These are phyloP conservation scores for Talaromyces trachyspermus DNA, from an alignment of 495 filamentous ascomycete species.

Conservation along the genomic window DNA sequence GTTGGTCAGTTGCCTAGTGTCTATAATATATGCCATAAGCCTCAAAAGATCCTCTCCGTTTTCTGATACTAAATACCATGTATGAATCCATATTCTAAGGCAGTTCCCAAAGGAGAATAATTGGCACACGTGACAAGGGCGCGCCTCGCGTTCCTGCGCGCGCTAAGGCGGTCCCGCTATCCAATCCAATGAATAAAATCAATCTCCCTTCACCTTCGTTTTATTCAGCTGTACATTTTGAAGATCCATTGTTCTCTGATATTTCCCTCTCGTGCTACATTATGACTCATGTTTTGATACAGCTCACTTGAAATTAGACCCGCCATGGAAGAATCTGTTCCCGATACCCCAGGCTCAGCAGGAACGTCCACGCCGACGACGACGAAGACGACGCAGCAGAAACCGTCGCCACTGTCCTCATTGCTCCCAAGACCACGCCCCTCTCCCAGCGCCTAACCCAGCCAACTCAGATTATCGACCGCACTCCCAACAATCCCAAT, in stretches of 20 bases:
- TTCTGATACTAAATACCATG: no score
- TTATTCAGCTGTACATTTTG: no score
- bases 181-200: no score
- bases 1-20: no score
- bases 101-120: background rate
- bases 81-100: no score
- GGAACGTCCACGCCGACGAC: constrained; percentile 27
- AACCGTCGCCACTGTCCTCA: constrained; percentile 54
- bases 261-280: background rate
- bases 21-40: no score
- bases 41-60: no score
- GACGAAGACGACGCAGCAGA: constrained; percentile 46
- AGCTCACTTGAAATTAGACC: background rate
- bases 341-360: constrained; percentile 42
- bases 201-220: constrained; percentile 20
- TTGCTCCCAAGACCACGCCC: constrained; percentile 20
- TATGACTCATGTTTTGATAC: background rate
- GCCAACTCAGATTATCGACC: constrained; percentile 62
- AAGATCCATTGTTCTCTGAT: no score
- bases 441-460: constrained; percentile 42
- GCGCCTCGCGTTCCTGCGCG: constrained; percentile 19
- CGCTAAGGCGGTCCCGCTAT: background rate
- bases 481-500: constrained; percentile 20
- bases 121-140: constrained; percentile 19
- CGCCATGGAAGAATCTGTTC: constrained; percentile 36